Evolutionary conservation across 805 yeast species (phyloP).

Genomic region (Kodamaea fukazawae): DNA sequence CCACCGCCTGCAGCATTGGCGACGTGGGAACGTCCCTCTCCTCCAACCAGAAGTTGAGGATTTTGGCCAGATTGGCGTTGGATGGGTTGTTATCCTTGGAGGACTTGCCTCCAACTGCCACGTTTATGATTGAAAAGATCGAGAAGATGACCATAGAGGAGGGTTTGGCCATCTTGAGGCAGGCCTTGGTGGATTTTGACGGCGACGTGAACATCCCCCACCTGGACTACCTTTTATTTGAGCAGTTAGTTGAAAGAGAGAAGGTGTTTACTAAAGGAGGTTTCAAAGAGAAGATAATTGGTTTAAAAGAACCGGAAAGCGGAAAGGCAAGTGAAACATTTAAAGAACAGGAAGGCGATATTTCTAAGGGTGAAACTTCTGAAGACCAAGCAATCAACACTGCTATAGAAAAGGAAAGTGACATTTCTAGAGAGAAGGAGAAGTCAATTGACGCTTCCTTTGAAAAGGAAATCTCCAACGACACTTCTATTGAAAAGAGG

Average conservation of each 20-base stretch:
- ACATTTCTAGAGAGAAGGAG: not conserved
- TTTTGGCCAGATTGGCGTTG: constrained; percentile 24
- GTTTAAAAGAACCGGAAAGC: not conserved
- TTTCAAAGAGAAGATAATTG: not conserved
- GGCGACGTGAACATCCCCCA: constrained; percentile 49
- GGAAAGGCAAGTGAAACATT: not conserved
- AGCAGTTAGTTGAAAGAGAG: constrained; percentile 14
- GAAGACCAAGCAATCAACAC: too few relatives aligned
- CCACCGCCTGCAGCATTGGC: constrained; percentile 12
- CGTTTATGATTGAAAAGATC: constrained; percentile 42
- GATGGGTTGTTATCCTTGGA: constrained; percentile 25
- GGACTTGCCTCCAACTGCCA: constrained; percentile 30
- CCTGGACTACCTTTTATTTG: constrained; percentile 33
- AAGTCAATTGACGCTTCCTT: too few relatives aligned
- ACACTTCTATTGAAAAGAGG: too few relatives aligned
- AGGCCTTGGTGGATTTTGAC: constrained; percentile 38
- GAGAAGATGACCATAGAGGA: constrained; percentile 33
- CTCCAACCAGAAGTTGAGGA: constrained; percentile 22
- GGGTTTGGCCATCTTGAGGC: constrained; percentile 37
- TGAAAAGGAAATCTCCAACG: too few relatives aligned
- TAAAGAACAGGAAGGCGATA: not conserved
- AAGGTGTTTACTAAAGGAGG: not conserved
- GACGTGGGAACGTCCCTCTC: constrained; percentile 17
- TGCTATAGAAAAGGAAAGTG: constrained; percentile 1
- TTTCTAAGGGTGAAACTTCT: not conserved